A percentile compares a stretch with the other conserved stretches of the same genome.
Evolutionary conservation across 371 early-diverging fungal genomes (phyloP).

Genomic region (Mortierella sp.): DNA sequence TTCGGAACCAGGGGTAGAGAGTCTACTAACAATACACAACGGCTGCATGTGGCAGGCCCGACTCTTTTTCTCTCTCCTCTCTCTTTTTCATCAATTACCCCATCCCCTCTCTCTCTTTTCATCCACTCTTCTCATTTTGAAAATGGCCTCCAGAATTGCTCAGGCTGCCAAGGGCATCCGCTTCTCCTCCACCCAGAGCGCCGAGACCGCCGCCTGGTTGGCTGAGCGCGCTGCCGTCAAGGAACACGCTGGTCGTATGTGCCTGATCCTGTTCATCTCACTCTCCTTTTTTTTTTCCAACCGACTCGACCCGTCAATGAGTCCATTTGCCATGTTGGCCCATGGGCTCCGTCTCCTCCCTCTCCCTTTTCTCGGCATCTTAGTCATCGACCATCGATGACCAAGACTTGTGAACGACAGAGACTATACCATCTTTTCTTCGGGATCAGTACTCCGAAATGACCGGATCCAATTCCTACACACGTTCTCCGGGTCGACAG

Average conservation of each 20-base stretch:
- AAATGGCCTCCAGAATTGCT: conserved; percentile 52
- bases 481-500: too few relatives aligned
- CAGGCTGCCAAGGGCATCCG: conserved; percentile 48
- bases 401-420: too few relatives aligned
- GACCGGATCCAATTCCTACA: too few relatives aligned
- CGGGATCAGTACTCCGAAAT: too few relatives aligned
- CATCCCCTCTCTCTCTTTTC: conserved; percentile 2
- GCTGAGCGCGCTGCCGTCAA: conserved; percentile 48
- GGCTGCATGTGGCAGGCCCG: too few relatives aligned
- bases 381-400: too few relatives aligned
- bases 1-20: too few relatives aligned
- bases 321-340: neutral
- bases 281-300: neutral
- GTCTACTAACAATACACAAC: too few relatives aligned
- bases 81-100: neutral
- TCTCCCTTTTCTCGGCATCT: neutral
- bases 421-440: too few relatives aligned
- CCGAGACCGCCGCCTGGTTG: conserved; percentile 35
- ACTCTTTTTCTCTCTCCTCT: neutral
- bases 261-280: neutral
- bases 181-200: conserved; percentile 32
- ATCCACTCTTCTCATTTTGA: conserved; percentile 4
- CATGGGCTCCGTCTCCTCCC: neutral
- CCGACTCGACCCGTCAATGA: neutral
- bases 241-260: conserved; percentile 54